A percentile compares a stretch with the other conserved stretches of the same genome.
Evolutionary conservation across 2,329 filamentous ascomycete species (phyloP).

Genomic region (Venturia carpophila): DNA sequence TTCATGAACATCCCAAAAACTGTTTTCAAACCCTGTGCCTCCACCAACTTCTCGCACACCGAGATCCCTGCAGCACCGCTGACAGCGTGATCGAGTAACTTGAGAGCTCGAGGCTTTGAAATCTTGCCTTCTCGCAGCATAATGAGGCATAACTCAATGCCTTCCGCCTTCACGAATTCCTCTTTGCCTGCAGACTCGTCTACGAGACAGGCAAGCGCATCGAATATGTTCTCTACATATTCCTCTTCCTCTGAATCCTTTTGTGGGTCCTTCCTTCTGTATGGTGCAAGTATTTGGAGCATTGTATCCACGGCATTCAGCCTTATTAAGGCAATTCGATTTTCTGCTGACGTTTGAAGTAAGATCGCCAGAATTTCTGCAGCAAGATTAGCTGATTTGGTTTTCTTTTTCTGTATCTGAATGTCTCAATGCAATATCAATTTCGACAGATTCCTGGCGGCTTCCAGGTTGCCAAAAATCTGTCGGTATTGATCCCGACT

Average conservation of each 20-base stretch:
- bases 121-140: slow-evolving; percentile 79
- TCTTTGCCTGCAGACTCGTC: slow-evolving; percentile 67
- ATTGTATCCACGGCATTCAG: slow-evolving; percentile 53
- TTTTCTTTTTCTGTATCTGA: neutral
- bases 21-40: slow-evolving; percentile 75
- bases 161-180: slow-evolving; percentile 83
- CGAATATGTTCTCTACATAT: slow-evolving; percentile 90
- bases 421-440: neutral
- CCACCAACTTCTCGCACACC: slow-evolving; percentile 69
- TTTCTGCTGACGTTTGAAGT: slow-evolving; percentile 63
- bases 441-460: neutral
- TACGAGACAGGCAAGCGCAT: slow-evolving; percentile 70
- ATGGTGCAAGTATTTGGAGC: slow-evolving; percentile 75
- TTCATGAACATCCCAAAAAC: slow-evolving; percentile 86
- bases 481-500: neutral
- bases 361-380: slow-evolving; percentile 88
- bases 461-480: neutral
- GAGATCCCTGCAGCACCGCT: slow-evolving; percentile 43
- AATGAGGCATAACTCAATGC: slow-evolving; percentile 81
- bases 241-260: slow-evolving; percentile 85
- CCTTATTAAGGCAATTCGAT: slow-evolving; percentile 37
- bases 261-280: slow-evolving; percentile 76
- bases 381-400: neutral
- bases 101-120: slow-evolving; percentile 68
- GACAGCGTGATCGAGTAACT: slow-evolving; percentile 76